Conservation (phyloP, 805 yeast genomes). For the Wickerhamiella parazyma region DNA sequence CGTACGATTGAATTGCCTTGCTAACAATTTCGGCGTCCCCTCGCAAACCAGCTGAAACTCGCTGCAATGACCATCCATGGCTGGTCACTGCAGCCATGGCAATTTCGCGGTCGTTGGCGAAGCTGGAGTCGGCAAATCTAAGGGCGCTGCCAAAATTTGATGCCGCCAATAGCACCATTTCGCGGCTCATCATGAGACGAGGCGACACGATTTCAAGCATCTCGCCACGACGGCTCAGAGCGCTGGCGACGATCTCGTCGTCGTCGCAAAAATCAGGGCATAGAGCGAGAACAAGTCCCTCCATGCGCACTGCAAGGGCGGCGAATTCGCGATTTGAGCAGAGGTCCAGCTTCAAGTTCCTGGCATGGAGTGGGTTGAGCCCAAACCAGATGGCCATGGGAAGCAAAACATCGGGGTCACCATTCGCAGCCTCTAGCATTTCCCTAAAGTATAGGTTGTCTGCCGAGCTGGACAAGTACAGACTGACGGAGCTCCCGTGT, state of each 20-base stretch:
- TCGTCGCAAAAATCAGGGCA: conserved; percentile 4
- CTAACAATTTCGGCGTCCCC: conserved; percentile 3
- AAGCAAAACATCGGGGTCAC: not conserved
- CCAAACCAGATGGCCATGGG: conserved; percentile 5
- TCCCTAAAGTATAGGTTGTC: conserved; percentile 3
- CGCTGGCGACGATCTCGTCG: conserved; percentile 1
- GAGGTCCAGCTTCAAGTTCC: not conserved
- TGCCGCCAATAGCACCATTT: conserved; percentile 4
- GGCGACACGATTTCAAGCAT: conserved; percentile 3
- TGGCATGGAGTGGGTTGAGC: not conserved
- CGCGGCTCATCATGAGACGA: not conserved
- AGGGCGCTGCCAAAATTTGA: conserved; percentile 5
- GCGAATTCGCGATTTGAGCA: not conserved
- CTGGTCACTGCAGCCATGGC: conserved; percentile 5
- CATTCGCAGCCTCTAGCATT: not conserved
- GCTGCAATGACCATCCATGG: conserved; percentile 8
- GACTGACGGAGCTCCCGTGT: not conserved
- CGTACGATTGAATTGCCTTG: not conserved
- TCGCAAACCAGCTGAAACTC: conserved; percentile 1
- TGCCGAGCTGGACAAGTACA: not conserved
- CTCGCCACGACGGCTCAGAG: not conserved
- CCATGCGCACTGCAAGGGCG: not conserved
- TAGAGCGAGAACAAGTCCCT: not conserved
- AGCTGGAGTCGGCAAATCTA: not conserved
- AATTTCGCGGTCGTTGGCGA: conserved; percentile 5